These are phyloP conservation scores for Zarea fungicola DNA, from an alignment of 2,329 filamentous ascomycete genomes.

Conservation along the genomic window DNA sequence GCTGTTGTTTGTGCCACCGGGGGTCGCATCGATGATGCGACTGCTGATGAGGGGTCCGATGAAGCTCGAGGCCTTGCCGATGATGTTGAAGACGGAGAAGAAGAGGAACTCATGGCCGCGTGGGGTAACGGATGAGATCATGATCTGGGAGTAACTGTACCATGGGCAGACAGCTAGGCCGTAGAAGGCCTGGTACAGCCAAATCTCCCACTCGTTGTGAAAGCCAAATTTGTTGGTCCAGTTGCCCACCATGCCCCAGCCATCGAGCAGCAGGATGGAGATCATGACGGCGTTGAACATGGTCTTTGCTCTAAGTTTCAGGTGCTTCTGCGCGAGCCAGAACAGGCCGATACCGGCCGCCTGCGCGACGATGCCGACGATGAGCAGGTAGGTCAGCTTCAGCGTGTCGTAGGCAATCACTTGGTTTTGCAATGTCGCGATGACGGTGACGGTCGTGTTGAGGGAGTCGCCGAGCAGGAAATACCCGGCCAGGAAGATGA, in stretches of 20 bases:
- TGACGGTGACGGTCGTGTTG: conserved; percentile 66
- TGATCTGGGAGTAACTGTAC: conserved; percentile 67
- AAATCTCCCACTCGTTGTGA: conserved; percentile 41
- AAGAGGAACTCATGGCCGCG: conserved; percentile 65
- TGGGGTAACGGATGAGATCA: conserved; percentile 66
- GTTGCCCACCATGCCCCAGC: conserved; percentile 43
- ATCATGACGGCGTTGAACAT: conserved; percentile 64
- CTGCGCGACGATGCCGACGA: conserved; percentile 61
- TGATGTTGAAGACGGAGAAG: conserved; percentile 63
- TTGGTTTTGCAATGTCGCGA: conserved; percentile 59
- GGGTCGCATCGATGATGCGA: conserved; percentile 61
- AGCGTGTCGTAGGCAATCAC: conserved; percentile 62
- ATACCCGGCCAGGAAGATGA: conserved; percentile 62
- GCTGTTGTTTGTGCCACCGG: conserved; percentile 48
- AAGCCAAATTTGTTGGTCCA: conserved; percentile 41
- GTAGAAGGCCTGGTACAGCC: conserved; percentile 50
- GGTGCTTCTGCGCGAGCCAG: conserved; percentile 57
- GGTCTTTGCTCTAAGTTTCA: conserved; percentile 54
- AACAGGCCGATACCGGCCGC: conserved; percentile 57
- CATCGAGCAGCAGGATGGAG: conserved; percentile 54
- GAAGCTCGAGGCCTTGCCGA: conserved; percentile 63
- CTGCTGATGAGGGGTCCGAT: conserved; percentile 64
- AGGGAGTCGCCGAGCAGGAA: conserved; percentile 65
- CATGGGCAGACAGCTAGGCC: conserved; percentile 63
- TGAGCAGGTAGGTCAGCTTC: conserved; percentile 59